Evolutionary conservation across 2,329 filamentous ascomycete genomes (phyloP).

Genomic region (Raffaelea albimanens): DNA sequence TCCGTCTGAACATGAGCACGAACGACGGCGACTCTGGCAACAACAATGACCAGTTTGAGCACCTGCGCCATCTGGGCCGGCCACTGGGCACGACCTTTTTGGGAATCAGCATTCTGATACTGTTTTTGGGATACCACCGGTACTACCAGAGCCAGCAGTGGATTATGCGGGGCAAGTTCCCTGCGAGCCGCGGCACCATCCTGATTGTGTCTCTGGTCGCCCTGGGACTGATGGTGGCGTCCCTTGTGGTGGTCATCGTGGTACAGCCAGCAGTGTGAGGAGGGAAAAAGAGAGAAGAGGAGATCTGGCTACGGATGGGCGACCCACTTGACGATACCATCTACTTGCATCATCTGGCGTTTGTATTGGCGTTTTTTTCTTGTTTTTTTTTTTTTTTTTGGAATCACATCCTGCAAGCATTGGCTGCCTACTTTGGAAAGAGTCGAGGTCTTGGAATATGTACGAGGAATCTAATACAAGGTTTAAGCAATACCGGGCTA

Average conservation of each 20-base stretch:
- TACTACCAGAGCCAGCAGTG: slow-evolving; percentile 74
- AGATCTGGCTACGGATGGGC: too few species aligned
- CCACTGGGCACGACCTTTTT: slow-evolving; percentile 71
- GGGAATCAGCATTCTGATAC: slow-evolving; percentile 62
- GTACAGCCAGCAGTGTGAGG: slow-evolving; percentile 27
- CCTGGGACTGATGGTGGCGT: slow-evolving; percentile 50
- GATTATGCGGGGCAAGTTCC: slow-evolving; percentile 72
- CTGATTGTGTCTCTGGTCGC: slow-evolving; percentile 59
- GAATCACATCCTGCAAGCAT: too few species aligned
- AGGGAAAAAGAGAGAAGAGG: too few species aligned
- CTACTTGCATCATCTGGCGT: too few species aligned
- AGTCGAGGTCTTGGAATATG: too few species aligned
- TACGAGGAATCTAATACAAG: too few species aligned
- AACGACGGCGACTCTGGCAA: slow-evolving; percentile 17
- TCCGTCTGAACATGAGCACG: slow-evolving; percentile 67
- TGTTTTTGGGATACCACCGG: slow-evolving; percentile 67
- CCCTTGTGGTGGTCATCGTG: slow-evolving; percentile 49
- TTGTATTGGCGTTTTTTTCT: neutral
- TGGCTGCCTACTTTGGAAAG: too few species aligned
- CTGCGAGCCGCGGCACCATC: slow-evolving; percentile 67
- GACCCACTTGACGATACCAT: too few species aligned
- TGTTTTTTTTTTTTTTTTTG: neutral
- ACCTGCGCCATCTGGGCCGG: slow-evolving; percentile 57
- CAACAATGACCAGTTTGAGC: slow-evolving; percentile 14
- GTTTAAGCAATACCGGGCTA: too few species aligned